These are phyloP conservation scores for Astrephomene gubernaculifera DNA, from an alignment of 139 green algal genomes.

Conservation along the genomic window DNA sequence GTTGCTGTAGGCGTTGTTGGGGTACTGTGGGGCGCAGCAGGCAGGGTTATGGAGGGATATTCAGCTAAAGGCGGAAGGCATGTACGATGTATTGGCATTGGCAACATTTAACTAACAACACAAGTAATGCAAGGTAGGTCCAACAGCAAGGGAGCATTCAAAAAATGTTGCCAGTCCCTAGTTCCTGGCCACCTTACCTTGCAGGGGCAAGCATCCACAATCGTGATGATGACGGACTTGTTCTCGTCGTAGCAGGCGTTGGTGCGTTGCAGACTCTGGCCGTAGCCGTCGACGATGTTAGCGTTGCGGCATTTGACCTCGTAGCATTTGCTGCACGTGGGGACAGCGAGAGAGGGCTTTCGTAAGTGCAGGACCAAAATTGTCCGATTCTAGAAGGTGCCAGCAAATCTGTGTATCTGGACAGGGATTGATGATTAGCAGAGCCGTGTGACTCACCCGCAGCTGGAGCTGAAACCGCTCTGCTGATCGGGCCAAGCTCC, in stretches of 20 bases:
- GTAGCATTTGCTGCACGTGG: neutral
- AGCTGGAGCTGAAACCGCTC: conserved; percentile 1
- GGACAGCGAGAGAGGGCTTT: too few relatives aligned
- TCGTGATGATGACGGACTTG: conserved; percentile 38
- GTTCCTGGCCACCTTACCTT: too few relatives aligned
- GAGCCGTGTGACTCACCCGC: conserved; percentile 8
- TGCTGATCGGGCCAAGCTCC: neutral
- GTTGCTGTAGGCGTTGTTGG: conserved; percentile 43
- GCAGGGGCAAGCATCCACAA: conserved; percentile 51
- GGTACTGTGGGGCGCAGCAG: too few relatives aligned
- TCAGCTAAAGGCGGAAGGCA: too few relatives aligned
- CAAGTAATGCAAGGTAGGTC: too few relatives aligned
- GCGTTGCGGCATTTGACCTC: conserved; percentile 30
- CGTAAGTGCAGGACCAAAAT: neutral
- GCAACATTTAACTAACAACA: too few relatives aligned
- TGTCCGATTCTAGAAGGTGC: too few relatives aligned
- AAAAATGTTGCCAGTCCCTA: too few relatives aligned
- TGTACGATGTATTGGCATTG: too few relatives aligned
- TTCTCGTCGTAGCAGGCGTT: conserved; percentile 29
- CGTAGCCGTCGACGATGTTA: conserved; percentile 36
- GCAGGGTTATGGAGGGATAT: too few relatives aligned
- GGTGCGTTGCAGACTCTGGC: conserved; percentile 10
- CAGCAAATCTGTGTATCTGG: too few relatives aligned
- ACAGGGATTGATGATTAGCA: neutral
- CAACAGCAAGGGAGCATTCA: too few relatives aligned